Evolutionary conservation across 768 basidiomycete species (phyloP).

Genomic region (Amanita pseudoporphyria): DNA sequence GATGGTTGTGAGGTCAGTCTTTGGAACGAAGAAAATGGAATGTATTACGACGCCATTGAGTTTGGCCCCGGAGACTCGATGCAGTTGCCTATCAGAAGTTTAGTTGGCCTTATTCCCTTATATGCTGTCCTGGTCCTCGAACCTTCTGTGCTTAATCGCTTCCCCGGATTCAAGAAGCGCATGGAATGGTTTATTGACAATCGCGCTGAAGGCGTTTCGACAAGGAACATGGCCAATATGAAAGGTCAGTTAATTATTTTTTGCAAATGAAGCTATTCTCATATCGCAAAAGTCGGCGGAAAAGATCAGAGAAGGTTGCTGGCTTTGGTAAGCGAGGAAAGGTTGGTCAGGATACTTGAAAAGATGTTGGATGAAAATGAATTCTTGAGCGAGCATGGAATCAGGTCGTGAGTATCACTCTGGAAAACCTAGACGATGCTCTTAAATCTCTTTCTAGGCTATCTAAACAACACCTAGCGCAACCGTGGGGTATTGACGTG

Average conservation of each 20-base stretch:
- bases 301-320: constrained; percentile 81
- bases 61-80: constrained; percentile 75
- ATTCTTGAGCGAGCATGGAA: constrained; percentile 92
- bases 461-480: constrained; percentile 82
- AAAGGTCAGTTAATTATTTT: constrained; percentile 40
- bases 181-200: constrained; percentile 99
- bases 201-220: constrained; percentile 76
- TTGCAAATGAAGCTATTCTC: background rate
- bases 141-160: constrained; percentile 76
- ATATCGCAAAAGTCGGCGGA: constrained; percentile 35
- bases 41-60: constrained; percentile 97
- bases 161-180: constrained; percentile 97
- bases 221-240: constrained; percentile 95
- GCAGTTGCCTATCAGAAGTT: constrained; percentile 88
- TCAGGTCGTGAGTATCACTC: constrained; percentile 69
- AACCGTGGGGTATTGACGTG: constrained; percentile 93
- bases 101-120: constrained; percentile 96
- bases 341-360: constrained; percentile 78
- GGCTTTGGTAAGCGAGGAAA: constrained; percentile 87
- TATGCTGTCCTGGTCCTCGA: constrained; percentile 94
- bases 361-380: constrained; percentile 98
- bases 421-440: background rate
- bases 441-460: constrained; percentile 36
- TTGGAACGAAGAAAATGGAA: constrained; percentile 95
- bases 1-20: constrained; percentile 74